Evolutionary conservation across 1,284 basidiomycete species (phyloP).

Genomic region (Caloboletus firmus): DNA sequence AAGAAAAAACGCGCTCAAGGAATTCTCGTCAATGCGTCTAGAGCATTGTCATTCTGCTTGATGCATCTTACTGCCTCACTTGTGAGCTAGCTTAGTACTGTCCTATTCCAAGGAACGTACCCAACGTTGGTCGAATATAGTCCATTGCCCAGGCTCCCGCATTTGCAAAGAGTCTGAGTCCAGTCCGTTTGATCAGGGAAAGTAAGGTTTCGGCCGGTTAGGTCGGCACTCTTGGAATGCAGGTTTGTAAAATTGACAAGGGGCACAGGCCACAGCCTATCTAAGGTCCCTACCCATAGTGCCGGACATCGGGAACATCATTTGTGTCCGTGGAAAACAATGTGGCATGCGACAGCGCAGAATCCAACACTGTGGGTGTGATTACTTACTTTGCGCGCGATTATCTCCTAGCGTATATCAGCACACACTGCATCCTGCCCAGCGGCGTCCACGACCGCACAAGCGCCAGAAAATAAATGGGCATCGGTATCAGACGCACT

Average conservation of each 20-base stretch:
- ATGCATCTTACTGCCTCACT: too few species aligned
- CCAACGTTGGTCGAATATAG: not conserved
- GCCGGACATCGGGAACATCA: not conserved
- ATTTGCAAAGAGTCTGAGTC: not conserved
- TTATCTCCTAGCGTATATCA: not conserved
- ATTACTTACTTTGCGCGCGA: not conserved
- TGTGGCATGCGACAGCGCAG: too few species aligned
- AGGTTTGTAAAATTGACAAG: not conserved
- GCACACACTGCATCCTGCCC: not conserved
- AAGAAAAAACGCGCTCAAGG: not conserved
- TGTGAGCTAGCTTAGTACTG: not conserved
- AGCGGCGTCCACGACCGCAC: not conserved
- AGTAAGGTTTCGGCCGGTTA: slow-evolving; percentile 9
- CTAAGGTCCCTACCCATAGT: not conserved
- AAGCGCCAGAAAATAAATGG: not conserved
- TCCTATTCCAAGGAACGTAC: not conserved
- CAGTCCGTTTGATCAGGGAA: slow-evolving; percentile 2
- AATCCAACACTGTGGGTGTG: too few species aligned
- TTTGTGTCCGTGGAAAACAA: not conserved
- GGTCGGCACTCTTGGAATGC: not conserved
- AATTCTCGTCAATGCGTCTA: not conserved
- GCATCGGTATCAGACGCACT: not conserved
- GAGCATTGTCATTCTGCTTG: not conserved
- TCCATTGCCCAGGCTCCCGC: not conserved
- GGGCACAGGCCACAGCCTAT: not conserved